A percentile compares a stretch with the other conserved stretches of the same genome.
phyloP scores from a whole-genome alignment of 495 filamentous ascomycete genomes.

The Tuber melanosporum region DNA sequence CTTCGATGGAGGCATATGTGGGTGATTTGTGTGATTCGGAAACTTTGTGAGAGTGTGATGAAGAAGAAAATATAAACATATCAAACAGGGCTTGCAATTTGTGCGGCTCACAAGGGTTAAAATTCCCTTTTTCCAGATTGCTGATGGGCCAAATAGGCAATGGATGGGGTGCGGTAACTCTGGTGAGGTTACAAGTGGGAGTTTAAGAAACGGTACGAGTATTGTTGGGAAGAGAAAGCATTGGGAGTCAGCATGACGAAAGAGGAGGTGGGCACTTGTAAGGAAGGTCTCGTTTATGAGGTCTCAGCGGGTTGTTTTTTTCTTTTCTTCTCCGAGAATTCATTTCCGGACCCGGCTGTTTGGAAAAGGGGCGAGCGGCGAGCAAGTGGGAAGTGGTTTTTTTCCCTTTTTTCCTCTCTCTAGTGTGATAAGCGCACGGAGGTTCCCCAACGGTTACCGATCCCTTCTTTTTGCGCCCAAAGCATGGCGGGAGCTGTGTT shows the following conservation, averaged over 20 bases:
- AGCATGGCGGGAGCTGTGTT: slow-evolving; percentile 34
- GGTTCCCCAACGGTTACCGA: slow-evolving; percentile 21
- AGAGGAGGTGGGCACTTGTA: not conserved
- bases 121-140: slow-evolving; percentile 34
- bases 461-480: not conserved
- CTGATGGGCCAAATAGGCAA: slow-evolving; percentile 13
- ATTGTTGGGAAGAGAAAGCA: slow-evolving; percentile 4
- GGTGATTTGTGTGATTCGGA: slow-evolving; percentile 8
- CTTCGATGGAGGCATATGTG: not conserved
- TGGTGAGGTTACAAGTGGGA: slow-evolving; percentile 7
- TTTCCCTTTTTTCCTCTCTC: slow-evolving; percentile 12
- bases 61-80: slow-evolving; percentile 37
- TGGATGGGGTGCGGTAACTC: not conserved
- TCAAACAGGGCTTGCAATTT: slow-evolving; percentile 35
- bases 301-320: slow-evolving; percentile 19
- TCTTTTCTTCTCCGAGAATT: slow-evolving; percentile 12
- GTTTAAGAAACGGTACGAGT: slow-evolving; percentile 3
- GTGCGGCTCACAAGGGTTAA: slow-evolving; percentile 22
- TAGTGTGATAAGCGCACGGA: slow-evolving; percentile 16
- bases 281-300: not conserved
- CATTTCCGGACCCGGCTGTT: slow-evolving; percentile 34
- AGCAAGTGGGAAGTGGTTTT: not conserved
- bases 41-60: slow-evolving; percentile 11
- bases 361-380: slow-evolving; percentile 31
- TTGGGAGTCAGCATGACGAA: slow-evolving; percentile 28